phyloP scores from a whole-genome alignment of 73 alveolate genomes.

The Tetrahymena malaccensis region DNA sequence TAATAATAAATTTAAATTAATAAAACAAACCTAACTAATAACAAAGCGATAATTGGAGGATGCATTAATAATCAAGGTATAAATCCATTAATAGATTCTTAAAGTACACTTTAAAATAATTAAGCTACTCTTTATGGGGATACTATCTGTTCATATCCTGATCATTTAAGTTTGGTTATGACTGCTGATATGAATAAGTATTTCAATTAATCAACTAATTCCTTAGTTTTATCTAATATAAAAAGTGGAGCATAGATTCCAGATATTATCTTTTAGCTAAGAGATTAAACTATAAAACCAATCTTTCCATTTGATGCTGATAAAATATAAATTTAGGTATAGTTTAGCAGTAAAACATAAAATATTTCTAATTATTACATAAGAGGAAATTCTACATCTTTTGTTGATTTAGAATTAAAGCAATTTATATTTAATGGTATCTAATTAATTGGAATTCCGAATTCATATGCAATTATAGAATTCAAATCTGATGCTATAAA shows the following conservation, averaged over 20 bases:
- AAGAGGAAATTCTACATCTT: neutral
- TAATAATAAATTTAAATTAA: neutral
- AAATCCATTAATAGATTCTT: neutral
- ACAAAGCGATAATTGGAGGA: neutral
- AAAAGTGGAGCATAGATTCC: neutral
- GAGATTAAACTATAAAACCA: neutral
- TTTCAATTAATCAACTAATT: neutral
- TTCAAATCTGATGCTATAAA: neutral
- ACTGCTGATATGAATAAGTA: neutral
- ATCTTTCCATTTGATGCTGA: neutral
- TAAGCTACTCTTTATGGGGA: neutral
- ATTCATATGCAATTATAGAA: neutral
- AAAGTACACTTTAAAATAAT: neutral
- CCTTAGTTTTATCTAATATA: neutral
- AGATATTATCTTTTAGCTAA: neutral
- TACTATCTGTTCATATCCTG: neutral
- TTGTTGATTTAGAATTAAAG: neutral
- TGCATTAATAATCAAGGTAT: neutral
- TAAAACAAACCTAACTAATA: neutral
- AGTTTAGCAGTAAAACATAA: neutral
- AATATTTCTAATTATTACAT: neutral
- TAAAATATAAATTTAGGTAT: neutral
- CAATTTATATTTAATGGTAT: neutral
- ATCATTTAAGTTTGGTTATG: neutral
- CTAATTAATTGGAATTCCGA: neutral